phyloP scores from a whole-genome alignment of 345 rosid species.

The Camelina neglecta region DNA sequence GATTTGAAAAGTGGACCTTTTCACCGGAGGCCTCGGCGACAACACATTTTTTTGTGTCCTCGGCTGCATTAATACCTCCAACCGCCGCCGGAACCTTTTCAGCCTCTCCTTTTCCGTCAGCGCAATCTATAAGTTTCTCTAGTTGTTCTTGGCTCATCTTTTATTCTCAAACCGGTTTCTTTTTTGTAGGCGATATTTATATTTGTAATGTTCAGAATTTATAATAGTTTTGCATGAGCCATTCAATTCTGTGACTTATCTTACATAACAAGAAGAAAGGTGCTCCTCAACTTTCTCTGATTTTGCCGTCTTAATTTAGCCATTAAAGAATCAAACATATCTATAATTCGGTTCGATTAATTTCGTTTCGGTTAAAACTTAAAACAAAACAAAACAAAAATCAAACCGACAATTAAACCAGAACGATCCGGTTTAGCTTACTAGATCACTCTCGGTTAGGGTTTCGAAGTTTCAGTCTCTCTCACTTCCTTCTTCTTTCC shows the following conservation, averaged over 20 bases:
- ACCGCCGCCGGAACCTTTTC: constrained; percentile 42
- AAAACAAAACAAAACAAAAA: not conserved
- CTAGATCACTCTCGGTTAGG: constrained; percentile 24
- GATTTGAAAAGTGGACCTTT: constrained; percentile 16
- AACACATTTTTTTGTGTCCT: constrained; percentile 45
- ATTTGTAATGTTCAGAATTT: constrained; percentile 17
- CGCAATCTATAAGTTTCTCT: constrained; percentile 31
- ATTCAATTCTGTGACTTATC: constrained; percentile 18
- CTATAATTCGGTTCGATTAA: not conserved
- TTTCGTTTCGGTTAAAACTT: not conserved
- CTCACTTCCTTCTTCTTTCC: not conserved
- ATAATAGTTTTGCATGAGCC: constrained; percentile 34
- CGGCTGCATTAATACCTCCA: constrained; percentile 47
- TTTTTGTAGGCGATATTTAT: not conserved
- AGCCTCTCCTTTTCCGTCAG: constrained; percentile 49
- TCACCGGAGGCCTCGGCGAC: constrained; percentile 21
- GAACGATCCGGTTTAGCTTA: constrained; percentile 6
- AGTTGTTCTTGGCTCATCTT: constrained; percentile 54
- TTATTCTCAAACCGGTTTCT: no score
- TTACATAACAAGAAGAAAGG: constrained; percentile 15
- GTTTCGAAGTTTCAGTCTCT: constrained; percentile 1
- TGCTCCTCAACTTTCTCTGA: constrained; percentile 34
- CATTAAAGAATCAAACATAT: not conserved
- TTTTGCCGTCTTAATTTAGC: constrained; percentile 1
- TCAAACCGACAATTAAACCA: not conserved